A percentile compares a stretch with the other conserved stretches of the same genome.
Conservation (phyloP, 345 rosid species). For the Citropsis articulata region DNA sequence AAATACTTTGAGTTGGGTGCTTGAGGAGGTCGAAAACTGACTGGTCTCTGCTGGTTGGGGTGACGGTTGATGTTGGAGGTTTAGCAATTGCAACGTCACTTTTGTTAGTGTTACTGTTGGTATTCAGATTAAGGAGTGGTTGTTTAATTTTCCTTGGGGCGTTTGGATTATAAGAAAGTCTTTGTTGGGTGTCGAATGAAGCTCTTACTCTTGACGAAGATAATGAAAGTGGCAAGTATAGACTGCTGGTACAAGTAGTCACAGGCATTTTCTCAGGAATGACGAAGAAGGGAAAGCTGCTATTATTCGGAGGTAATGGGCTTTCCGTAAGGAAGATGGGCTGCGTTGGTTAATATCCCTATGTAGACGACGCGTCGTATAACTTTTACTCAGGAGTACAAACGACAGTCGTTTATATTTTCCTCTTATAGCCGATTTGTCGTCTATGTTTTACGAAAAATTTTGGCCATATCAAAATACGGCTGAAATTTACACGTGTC, state of each 20-base stretch:
- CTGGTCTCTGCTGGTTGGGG: conserved; percentile 20
- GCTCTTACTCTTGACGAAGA: conserved; percentile 38
- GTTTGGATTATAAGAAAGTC: conserved; percentile 67
- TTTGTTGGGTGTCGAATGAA: conserved; percentile 67
- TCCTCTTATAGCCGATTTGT: too few relatives aligned
- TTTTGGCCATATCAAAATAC: too few relatives aligned
- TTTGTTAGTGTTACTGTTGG: background rate
- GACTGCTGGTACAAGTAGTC: too few relatives aligned
- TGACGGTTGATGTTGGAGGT: conserved; percentile 22
- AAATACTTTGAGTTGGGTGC: conserved; percentile 53
- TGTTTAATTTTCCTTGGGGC: conserved; percentile 55
- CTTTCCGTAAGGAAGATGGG: background rate
- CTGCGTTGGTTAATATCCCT: background rate
- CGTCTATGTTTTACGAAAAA: too few relatives aligned
- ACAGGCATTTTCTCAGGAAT: background rate
- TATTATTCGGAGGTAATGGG: background rate
- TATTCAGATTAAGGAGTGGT: conserved; percentile 16
- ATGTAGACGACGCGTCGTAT: too few relatives aligned
- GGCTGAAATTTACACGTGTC: background rate
- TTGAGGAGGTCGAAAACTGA: conserved; percentile 62
- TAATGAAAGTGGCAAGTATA: background rate
- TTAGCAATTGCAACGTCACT: conserved; percentile 20
- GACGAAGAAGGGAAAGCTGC: background rate
- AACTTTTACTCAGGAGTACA: rapidly evolving
- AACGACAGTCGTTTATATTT: too few relatives aligned